Evolutionary conservation across 1,284 basidiomycete species (phyloP).

Genomic region (Cutaneotrichosporon cutaneum): DNA sequence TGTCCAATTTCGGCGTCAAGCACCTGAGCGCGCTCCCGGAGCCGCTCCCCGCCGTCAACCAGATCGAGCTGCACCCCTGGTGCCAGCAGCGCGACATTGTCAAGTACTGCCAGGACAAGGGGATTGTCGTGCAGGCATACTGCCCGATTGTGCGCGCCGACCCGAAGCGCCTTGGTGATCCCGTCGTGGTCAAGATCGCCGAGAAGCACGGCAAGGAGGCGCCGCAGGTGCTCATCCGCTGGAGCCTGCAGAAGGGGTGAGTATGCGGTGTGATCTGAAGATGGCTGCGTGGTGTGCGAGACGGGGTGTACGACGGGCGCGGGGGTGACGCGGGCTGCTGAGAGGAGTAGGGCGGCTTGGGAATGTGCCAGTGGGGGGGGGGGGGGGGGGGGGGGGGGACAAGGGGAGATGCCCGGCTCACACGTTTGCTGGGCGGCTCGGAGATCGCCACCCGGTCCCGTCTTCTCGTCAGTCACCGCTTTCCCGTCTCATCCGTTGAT

Average conservation of each 20-base stretch:
- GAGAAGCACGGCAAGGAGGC: constrained; percentile 64
- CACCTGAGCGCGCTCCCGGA: constrained; percentile 73
- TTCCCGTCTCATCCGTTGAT: background rate
- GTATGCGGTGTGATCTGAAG: constrained; percentile 29
- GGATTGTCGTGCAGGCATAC: constrained; percentile 74
- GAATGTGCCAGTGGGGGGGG: background rate
- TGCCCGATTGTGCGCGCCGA: constrained; percentile 68
- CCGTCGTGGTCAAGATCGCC: constrained; percentile 59
- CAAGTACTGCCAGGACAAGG: constrained; percentile 66
- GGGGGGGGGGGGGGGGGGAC: too few species aligned
- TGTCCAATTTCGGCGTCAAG: constrained; percentile 72
- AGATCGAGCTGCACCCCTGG: constrained; percentile 69
- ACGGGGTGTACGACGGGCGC: background rate
- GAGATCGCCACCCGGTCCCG: too few species aligned
- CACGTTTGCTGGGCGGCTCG: too few species aligned
- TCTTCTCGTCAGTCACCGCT: too few species aligned
- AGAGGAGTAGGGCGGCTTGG: background rate
- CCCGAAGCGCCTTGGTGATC: constrained; percentile 57
- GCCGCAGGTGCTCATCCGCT: constrained; percentile 74
- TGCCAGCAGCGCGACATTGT: constrained; percentile 79
- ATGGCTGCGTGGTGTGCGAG: background rate
- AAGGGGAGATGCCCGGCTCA: too few species aligned
- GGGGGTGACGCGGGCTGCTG: background rate
- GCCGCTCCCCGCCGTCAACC: constrained; percentile 73
- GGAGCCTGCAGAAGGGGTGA: constrained; percentile 78